Evolutionary conservation across 208 protist genomes (phyloP).

Genomic region (Porcisia hertigi): DNA sequence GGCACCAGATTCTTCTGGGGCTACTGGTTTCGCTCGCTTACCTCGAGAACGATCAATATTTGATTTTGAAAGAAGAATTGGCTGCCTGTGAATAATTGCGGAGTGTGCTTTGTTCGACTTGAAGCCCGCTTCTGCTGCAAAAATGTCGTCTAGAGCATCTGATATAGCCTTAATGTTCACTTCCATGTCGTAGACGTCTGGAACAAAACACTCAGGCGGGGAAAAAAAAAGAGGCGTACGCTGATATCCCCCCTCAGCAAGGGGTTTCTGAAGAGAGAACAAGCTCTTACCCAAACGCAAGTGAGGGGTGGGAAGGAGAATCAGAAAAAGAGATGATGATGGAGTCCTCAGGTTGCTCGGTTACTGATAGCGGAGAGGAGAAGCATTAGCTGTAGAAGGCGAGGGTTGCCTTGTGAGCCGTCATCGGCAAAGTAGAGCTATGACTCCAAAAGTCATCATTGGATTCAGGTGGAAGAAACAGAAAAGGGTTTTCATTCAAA

Average conservation of each 20-base stretch:
- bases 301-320: background rate
- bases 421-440: background rate
- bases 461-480: background rate
- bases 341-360: background rate
- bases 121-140: conserved; percentile 14
- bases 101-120: background rate
- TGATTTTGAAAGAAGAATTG: background rate
- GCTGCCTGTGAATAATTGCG: conserved; percentile 4
- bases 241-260: background rate
- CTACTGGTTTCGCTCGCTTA: background rate
- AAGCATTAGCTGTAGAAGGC: background rate
- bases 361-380: background rate
- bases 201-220: background rate
- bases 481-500: background rate
- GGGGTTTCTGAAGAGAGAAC: background rate
- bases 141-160: conserved; percentile 31
- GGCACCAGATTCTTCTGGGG: background rate
- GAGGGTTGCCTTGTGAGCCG: no score
- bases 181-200: conserved; percentile 24
- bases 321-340: background rate
- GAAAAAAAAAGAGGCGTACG: conserved; percentile 9
- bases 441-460: background rate
- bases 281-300: background rate
- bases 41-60: background rate
- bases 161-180: conserved; percentile 35